Conservation (phyloP, 2,329 filamentous ascomycete species). For the Ascosphaera pollenicola region DNA sequence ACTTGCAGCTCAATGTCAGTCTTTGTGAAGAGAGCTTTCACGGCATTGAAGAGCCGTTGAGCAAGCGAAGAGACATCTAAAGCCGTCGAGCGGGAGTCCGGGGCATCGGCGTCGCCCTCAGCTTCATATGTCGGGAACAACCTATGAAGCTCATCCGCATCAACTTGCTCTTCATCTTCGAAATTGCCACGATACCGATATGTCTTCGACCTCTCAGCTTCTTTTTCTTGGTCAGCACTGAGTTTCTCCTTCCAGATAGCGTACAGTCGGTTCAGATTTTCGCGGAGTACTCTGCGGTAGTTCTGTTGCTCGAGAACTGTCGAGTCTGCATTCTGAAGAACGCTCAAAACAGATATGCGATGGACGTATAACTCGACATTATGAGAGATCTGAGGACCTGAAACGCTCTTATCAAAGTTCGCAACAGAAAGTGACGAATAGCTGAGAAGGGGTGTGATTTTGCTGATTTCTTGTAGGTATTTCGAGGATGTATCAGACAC, state of each 20-base stretch:
- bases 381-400: not conserved
- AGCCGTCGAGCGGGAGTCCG: slow-evolving; percentile 32
- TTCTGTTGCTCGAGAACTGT: slow-evolving; percentile 17
- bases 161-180: slow-evolving; percentile 53
- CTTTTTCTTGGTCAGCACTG: slow-evolving; percentile 50
- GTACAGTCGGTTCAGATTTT: slow-evolving; percentile 51
- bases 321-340: slow-evolving; percentile 14
- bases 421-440: slow-evolving; percentile 3
- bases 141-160: slow-evolving; percentile 52
- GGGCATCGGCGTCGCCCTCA: slow-evolving; percentile 15
- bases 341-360: slow-evolving; percentile 15
- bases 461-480: slow-evolving; percentile 12
- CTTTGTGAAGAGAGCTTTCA: slow-evolving; percentile 24
- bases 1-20: slow-evolving; percentile 12
- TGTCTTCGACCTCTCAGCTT: slow-evolving; percentile 50
- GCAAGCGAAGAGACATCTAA: slow-evolving; percentile 36
- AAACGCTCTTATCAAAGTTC: not conserved
- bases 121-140: slow-evolving; percentile 57
- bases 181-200: slow-evolving; percentile 65
- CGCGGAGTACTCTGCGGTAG: slow-evolving; percentile 35
- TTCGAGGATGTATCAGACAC: slow-evolving; percentile 5
- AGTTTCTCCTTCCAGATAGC: slow-evolving; percentile 60
- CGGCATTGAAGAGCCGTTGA: no score
- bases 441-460: slow-evolving; percentile 19
- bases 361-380: slow-evolving; percentile 16